Conservation (phyloP, 2,329 filamentous ascomycete genomes). For the Colletotrichum sojae region DNA sequence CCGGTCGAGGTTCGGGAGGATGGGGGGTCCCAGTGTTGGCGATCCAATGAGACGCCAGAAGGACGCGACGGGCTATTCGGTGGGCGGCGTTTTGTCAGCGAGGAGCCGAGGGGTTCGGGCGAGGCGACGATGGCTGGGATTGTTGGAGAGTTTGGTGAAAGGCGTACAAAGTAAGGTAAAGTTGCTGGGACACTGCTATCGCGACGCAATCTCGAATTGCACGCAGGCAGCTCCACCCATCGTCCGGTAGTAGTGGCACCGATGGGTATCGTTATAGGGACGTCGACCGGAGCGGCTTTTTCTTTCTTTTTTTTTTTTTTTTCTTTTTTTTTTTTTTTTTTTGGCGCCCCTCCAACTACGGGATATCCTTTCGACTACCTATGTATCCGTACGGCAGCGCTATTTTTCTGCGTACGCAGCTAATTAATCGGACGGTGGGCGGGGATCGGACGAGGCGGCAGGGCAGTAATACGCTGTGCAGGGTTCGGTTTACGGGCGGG, state of each 20-base stretch:
- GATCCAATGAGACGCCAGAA: slow-evolving; percentile 15
- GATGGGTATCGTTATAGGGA: slow-evolving; percentile 22
- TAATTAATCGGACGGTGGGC: neutral
- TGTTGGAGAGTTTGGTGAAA: slow-evolving; percentile 8
- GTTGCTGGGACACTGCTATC: slow-evolving; percentile 29
- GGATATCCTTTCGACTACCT: slow-evolving; percentile 14
- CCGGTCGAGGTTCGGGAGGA: slow-evolving; percentile 26
- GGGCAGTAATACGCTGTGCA: neutral
- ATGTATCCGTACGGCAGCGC: too few species aligned
- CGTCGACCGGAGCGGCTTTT: neutral
- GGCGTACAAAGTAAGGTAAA: slow-evolving; percentile 29
- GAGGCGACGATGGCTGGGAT: neutral
- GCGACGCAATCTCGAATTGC: slow-evolving; percentile 38
- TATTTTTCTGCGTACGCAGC: slow-evolving; percentile 6
- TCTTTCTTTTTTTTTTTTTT: neutral
- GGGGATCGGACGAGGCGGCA: neutral
- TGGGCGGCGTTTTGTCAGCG: slow-evolving; percentile 4
- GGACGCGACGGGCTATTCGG: neutral
- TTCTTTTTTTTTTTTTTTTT: neutral
- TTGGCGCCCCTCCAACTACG: neutral
- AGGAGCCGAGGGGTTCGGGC: neutral
- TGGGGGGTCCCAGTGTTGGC: neutral
- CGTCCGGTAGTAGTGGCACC: slow-evolving; percentile 30
- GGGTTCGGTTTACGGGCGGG: neutral
- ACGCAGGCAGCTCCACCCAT: slow-evolving; percentile 36